Evolutionary conservation across 768 basidiomycete species (phyloP).

Genomic region (Dictyophora rubrovolvata): DNA sequence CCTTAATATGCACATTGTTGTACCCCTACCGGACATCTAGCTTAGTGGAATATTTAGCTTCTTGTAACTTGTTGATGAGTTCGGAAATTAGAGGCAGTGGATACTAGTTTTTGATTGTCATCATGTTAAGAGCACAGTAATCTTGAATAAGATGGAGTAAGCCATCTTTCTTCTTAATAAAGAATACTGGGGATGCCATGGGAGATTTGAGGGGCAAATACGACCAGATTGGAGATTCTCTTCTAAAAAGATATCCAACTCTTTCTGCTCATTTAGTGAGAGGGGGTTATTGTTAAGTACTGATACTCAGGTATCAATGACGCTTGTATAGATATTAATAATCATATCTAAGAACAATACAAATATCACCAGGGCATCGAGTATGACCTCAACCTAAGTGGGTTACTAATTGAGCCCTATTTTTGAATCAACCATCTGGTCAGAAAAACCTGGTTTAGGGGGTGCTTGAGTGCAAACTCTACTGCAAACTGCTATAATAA

Average conservation of each 20-base stretch:
- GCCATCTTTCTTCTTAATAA: constrained; percentile 29
- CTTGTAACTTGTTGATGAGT: constrained; percentile 20
- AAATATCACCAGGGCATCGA: no score
- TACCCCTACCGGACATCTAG: constrained; percentile 23
- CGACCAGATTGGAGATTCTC: not conserved
- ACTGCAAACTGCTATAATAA: no score
- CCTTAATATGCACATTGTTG: constrained; percentile 16
- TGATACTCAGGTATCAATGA: no score
- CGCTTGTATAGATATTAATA: no score
- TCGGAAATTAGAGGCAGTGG: constrained; percentile 18
- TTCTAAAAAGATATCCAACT: not conserved
- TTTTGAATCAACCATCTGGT: no score
- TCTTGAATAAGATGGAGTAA: constrained; percentile 22
- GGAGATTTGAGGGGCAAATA: constrained; percentile 10
- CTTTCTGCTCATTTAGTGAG: not conserved
- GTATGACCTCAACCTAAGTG: no score
- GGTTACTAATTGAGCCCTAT: no score
- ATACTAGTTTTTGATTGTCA: constrained; percentile 20
- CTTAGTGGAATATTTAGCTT: constrained; percentile 18
- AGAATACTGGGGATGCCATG: constrained; percentile 19
- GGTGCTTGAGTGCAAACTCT: no score
- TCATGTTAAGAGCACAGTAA: constrained; percentile 19
- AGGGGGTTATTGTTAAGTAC: no score
- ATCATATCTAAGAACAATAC: no score
- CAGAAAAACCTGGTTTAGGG: no score